Evolutionary conservation across 371 early-diverging fungal species (phyloP).

Genomic region (Circinella minor): DNA sequence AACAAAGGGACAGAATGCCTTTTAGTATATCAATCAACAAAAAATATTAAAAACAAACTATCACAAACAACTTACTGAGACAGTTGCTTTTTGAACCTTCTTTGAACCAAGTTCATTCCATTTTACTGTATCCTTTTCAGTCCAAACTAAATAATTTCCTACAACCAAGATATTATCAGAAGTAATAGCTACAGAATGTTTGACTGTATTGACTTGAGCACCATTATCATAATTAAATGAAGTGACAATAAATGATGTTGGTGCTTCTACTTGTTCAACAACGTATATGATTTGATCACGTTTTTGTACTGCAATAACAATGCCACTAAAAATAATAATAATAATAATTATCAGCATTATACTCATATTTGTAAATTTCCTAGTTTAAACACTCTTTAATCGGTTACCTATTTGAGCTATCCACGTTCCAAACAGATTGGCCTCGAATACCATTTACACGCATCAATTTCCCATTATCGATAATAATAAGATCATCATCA

Average conservation of each 20-base stretch:
- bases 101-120: constrained; percentile 37
- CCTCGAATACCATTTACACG: not conserved
- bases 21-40: not conserved
- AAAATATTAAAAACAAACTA: too few species aligned
- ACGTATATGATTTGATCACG: constrained; percentile 25
- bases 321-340: not conserved
- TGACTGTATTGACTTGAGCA: constrained; percentile 14
- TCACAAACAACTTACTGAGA: constrained; percentile 26
- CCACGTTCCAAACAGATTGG: not conserved
- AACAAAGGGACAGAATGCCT: not conserved
- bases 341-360: too few species aligned
- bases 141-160: constrained; percentile 41
- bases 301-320: constrained; percentile 5
- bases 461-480: not conserved
- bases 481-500: not conserved
- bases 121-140: constrained; percentile 35
- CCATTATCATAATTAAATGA: constrained; percentile 27
- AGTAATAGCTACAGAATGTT: constrained; percentile 17
- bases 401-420: not conserved
- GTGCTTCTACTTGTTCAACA: constrained; percentile 3
- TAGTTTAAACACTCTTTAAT: not conserved
- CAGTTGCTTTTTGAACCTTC: constrained; percentile 23
- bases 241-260: constrained; percentile 13
- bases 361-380: not conserved
- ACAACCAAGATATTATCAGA: constrained; percentile 26